phyloP scores from a whole-genome alignment of 2,329 filamentous ascomycete genomes.

The Fusarium mangiferae region DNA sequence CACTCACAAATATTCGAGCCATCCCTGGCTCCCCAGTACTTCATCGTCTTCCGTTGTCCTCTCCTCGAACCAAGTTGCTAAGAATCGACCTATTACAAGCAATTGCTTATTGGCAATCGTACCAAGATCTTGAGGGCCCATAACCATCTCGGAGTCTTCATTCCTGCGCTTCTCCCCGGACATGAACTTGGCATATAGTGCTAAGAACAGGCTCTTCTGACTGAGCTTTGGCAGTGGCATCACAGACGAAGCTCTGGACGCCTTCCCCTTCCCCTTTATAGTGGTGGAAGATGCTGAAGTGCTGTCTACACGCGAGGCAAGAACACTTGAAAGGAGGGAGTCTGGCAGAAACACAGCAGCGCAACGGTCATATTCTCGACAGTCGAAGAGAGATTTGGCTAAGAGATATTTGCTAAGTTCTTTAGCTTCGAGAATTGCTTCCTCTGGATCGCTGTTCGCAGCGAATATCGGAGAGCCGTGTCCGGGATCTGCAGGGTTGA shows the following conservation, averaged over 20 bases:
- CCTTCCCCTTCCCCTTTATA: conserved; percentile 69
- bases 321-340: conserved; percentile 74
- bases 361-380: conserved; percentile 93
- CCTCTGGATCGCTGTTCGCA: conserved; percentile 73
- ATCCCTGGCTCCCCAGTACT: conserved; percentile 79
- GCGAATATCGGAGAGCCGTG: conserved; percentile 61
- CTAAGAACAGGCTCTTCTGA: conserved; percentile 91
- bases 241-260: conserved; percentile 33
- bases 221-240: conserved; percentile 70
- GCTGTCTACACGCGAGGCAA: conserved; percentile 60
- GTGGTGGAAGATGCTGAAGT: conserved; percentile 55
- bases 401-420: conserved; percentile 88
- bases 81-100: conserved; percentile 75
- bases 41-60: conserved; percentile 68
- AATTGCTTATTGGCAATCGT: conserved; percentile 88
- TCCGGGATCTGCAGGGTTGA: conserved; percentile 46
- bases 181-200: conserved; percentile 91
- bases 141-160: conserved; percentile 96
- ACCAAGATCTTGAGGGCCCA: conserved; percentile 91
- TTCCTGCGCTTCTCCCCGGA: conserved; percentile 96
- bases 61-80: conserved; percentile 84
- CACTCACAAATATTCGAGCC: conserved; percentile 82
- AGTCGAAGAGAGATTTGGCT: conserved; percentile 95
- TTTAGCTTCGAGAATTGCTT: conserved; percentile 79
- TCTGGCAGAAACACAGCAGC: conserved; percentile 89